phyloP scores from a whole-genome alignment of 768 basidiomycete species.

The Amanita subjunquillea region DNA sequence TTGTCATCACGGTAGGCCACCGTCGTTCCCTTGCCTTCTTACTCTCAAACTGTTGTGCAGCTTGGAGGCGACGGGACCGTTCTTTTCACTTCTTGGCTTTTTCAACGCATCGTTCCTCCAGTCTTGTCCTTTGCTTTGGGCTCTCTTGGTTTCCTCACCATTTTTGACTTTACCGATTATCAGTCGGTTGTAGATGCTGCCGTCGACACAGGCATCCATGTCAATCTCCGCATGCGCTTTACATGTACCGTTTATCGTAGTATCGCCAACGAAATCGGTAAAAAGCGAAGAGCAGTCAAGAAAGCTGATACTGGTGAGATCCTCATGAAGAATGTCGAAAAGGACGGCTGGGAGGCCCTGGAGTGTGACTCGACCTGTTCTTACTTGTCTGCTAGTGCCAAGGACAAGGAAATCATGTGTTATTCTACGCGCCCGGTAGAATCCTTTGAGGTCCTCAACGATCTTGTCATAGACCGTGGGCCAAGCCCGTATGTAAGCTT shows the following conservation, averaged over 20 bases:
- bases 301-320: conserved; percentile 93
- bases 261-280: conserved; percentile 62
- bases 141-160: conserved; percentile 94
- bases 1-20: conserved; percentile 83
- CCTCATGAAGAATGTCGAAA: conserved; percentile 87
- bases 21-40: not conserved
- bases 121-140: conserved; percentile 96
- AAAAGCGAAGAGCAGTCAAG: conserved; percentile 74
- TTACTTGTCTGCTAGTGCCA: conserved; percentile 34
- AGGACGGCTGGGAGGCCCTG: conserved; percentile 92
- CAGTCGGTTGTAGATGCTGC: conserved; percentile 76
- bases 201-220: conserved; percentile 88
- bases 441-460: conserved; percentile 93
- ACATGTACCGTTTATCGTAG: conserved; percentile 98
- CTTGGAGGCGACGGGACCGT: conserved; percentile 98
- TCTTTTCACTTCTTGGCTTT: conserved; percentile 97
- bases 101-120: conserved; percentile 97
- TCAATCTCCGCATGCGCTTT: conserved; percentile 98
- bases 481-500: conserved; percentile 96
- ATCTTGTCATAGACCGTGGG: conserved; percentile 95
- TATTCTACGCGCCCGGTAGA: conserved; percentile 92
- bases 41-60: conserved; percentile 28
- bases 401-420: conserved; percentile 97
- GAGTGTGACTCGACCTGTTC: conserved; percentile 57
- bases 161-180: conserved; percentile 89